Conservation (phyloP, 768 basidiomycete genomes). For the Rhizopogon roseolus region DNA sequence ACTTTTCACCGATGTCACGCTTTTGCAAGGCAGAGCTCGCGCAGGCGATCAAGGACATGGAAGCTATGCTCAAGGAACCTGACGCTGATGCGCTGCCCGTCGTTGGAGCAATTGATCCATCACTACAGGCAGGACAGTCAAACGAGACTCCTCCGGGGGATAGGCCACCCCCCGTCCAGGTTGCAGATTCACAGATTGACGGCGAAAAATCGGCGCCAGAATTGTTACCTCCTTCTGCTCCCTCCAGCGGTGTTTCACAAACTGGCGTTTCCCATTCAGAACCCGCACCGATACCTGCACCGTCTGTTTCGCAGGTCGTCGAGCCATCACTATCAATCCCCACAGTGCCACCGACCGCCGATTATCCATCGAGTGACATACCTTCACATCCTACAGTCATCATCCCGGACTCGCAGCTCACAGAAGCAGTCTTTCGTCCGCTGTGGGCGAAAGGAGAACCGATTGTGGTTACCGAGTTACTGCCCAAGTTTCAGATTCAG, state of each 20-base stretch:
- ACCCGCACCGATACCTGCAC: neutral
- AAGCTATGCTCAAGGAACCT: slow-evolving; percentile 37
- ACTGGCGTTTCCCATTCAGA: neutral
- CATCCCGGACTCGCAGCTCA: slow-evolving; percentile 45
- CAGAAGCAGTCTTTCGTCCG: slow-evolving; percentile 54
- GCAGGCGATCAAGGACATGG: slow-evolving; percentile 67
- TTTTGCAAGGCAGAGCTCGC: slow-evolving; percentile 63
- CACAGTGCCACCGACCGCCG: slow-evolving; percentile 5
- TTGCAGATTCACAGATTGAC: neutral
- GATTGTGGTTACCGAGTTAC: slow-evolving; percentile 67
- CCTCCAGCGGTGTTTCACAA: neutral
- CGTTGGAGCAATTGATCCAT: slow-evolving; percentile 24
- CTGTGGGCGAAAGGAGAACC: slow-evolving; percentile 77
- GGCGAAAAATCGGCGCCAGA: neutral
- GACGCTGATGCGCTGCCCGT: slow-evolving; percentile 21
- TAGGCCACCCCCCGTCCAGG: neutral
- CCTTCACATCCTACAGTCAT: slow-evolving; percentile 42
- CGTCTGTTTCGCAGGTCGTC: neutral
- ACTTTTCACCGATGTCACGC: slow-evolving; percentile 79
- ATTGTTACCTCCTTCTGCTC: neutral
- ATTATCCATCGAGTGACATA: slow-evolving; percentile 26
- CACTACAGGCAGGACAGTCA: slow-evolving; percentile 16
- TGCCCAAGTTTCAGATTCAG: slow-evolving; percentile 53
- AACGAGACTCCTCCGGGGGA: neutral
- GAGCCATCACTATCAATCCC: neutral